These are phyloP conservation scores for Capsicum pubescens DNA, from an alignment of 257 asterid genomes.

Conservation along the genomic window DNA sequence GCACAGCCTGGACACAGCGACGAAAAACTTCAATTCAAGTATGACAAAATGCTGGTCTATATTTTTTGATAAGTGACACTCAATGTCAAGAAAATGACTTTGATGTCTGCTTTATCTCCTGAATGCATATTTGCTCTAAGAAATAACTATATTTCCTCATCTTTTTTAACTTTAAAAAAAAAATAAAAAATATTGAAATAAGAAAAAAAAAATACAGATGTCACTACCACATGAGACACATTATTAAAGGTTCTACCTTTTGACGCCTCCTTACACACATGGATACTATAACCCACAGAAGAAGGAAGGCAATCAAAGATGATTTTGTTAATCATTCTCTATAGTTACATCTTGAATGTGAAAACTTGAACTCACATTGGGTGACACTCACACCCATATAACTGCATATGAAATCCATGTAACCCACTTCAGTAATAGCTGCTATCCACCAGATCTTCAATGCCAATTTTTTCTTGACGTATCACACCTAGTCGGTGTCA, in stretches of 20 bases:
- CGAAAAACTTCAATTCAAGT: constrained; percentile 3
- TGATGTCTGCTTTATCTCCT: not conserved
- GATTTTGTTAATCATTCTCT: not conserved
- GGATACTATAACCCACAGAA: not conserved
- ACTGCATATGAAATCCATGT: constrained; percentile 5
- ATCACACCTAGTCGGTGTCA: not conserved
- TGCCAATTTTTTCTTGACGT: not conserved
- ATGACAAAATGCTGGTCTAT: not conserved
- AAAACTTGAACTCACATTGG: constrained; percentile 13
- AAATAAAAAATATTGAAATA: not conserved
- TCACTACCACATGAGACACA: not conserved
- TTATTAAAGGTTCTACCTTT: not conserved
- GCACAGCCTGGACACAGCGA: not conserved
- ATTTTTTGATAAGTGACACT: not conserved
- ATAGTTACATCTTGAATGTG: not conserved
- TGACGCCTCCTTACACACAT: not conserved
- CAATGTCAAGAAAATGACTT: constrained; percentile 19
- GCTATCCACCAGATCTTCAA: not conserved
- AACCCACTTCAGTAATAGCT: not conserved
- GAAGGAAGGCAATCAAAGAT: not conserved
- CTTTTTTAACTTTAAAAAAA: not conserved
- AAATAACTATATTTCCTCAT: not conserved
- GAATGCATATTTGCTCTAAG: not conserved
- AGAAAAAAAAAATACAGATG: not conserved
- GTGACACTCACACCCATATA: not conserved